These are phyloP conservation scores for Lagenidium giganteum DNA, from an alignment of 352 stramenopile genomes.

Conservation along the genomic window DNA sequence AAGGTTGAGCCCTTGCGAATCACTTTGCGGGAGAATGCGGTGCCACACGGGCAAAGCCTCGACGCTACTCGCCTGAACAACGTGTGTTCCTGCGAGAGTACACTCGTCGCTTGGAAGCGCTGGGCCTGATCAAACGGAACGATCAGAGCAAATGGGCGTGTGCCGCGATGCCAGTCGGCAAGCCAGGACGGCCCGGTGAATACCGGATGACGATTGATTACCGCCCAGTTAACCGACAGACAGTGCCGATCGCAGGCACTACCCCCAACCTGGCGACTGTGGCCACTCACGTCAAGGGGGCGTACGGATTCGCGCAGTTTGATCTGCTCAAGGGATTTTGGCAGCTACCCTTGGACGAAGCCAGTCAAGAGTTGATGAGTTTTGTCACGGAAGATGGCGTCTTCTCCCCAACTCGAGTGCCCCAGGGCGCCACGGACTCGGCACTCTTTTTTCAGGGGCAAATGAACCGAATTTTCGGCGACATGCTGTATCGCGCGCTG, in stretches of 20 bases:
- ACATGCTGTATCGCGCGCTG: neutral
- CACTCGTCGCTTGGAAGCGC: neutral
- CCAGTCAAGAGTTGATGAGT: slow-evolving; percentile 11
- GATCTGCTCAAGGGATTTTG: slow-evolving; percentile 16
- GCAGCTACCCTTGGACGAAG: slow-evolving; percentile 6
- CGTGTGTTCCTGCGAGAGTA: slow-evolving; percentile 1
- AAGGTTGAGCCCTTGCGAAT: slow-evolving; percentile 1
- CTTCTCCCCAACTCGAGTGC: slow-evolving; percentile 14
- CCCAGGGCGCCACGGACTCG: slow-evolving; percentile 1
- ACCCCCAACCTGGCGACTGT: slow-evolving; percentile 12
- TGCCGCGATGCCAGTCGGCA: neutral
- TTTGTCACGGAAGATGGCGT: slow-evolving; percentile 16
- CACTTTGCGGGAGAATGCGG: neutral
- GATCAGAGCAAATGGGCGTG: neutral
- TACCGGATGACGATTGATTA: slow-evolving; percentile 17
- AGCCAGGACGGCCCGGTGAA: neutral
- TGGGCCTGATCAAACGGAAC: neutral
- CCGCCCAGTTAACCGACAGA: slow-evolving; percentile 4
- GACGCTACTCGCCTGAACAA: neutral
- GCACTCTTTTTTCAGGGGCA: slow-evolving; percentile 1
- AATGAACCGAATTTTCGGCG: neutral
- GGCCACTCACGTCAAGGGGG: neutral
- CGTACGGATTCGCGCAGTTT: slow-evolving; percentile 13
- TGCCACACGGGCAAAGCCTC: neutral
- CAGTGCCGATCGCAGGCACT: slow-evolving; percentile 11